Conservation (phyloP, 2,329 filamentous ascomycete genomes). For the Aspergillus sp. region DNA sequence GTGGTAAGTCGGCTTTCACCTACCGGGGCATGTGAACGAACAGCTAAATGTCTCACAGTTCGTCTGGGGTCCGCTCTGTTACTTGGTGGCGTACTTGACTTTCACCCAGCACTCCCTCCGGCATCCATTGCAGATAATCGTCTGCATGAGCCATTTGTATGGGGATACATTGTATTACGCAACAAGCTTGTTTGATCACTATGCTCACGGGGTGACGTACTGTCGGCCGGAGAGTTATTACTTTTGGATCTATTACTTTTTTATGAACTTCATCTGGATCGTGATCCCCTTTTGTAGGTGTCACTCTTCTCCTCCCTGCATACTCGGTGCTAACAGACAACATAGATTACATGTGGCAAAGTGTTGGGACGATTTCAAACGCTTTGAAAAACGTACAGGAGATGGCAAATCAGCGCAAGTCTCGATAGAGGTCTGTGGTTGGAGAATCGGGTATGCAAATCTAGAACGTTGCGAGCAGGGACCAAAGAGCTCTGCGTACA, state of each 20-base stretch:
- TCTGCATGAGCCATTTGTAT: conserved; percentile 59
- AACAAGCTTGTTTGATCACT: conserved; percentile 56
- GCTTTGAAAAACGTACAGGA: conserved; percentile 20
- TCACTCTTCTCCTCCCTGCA: not conserved
- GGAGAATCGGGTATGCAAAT: not conserved
- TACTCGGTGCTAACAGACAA: not conserved
- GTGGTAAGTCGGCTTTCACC: conserved; percentile 43
- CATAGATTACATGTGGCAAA: conserved; percentile 27
- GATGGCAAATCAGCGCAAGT: conserved; percentile 18
- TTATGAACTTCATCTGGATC: conserved; percentile 63
- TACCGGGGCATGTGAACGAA: not conserved
- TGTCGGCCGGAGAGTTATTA: conserved; percentile 57
- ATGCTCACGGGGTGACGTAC: conserved; percentile 48
- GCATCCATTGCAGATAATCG: conserved; percentile 53
- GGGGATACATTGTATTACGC: conserved; percentile 60
- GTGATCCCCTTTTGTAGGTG: conserved; percentile 52
- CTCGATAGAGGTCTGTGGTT: conserved; percentile 11
- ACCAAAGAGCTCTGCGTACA: too few species aligned
- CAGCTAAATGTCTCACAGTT: conserved; percentile 31
- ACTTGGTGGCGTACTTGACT: conserved; percentile 51
- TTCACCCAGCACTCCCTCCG: conserved; percentile 49
- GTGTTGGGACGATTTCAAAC: conserved; percentile 24
- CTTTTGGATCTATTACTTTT: conserved; percentile 60
- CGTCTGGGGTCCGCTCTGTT: conserved; percentile 57
- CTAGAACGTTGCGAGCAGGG: not conserved